Evolutionary conservation across 176 grass and related monocot species (phyloP).

Genomic region (Tillandsia leiboldiana): DNA sequence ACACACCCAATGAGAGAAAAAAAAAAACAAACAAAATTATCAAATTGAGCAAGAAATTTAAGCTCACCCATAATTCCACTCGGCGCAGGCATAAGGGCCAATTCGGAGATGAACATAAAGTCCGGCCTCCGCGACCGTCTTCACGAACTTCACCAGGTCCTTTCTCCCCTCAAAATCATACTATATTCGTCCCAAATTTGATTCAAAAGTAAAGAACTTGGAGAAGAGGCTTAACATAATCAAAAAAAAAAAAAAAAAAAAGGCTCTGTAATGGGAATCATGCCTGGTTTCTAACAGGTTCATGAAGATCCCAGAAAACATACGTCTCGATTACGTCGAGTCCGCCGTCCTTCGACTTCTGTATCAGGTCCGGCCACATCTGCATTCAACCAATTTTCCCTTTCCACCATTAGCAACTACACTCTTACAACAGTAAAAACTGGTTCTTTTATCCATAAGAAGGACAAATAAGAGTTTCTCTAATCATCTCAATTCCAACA

Average conservation of each 20-base stretch:
- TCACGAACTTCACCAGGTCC: constrained; percentile 78
- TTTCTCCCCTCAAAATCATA: constrained; percentile 99
- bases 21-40: not conserved
- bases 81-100: constrained; percentile 89
- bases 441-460: too few relatives aligned
- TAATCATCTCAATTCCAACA: too few relatives aligned
- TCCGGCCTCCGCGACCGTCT: constrained; percentile 74
- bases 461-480: too few relatives aligned
- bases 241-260: too few relatives aligned
- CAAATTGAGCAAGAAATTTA: not conserved
- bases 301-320: constrained; percentile 96
- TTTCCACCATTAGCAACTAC: constrained; percentile 4
- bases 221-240: too few relatives aligned
- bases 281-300: constrained; percentile 78
- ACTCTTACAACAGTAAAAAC: not conserved
- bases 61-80: constrained; percentile 95
- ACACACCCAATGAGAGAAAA: not conserved
- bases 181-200: constrained; percentile 17
- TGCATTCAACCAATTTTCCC: constrained; percentile 26
- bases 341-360: constrained; percentile 91
- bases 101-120: constrained; percentile 96
- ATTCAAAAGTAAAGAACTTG: too few relatives aligned
- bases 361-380: constrained; percentile 97
- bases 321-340: constrained; percentile 89
- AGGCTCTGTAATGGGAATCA: not conserved